phyloP scores from a whole-genome alignment of 1,139 yeast genomes.

The Debaryomyces nepalensis region DNA sequence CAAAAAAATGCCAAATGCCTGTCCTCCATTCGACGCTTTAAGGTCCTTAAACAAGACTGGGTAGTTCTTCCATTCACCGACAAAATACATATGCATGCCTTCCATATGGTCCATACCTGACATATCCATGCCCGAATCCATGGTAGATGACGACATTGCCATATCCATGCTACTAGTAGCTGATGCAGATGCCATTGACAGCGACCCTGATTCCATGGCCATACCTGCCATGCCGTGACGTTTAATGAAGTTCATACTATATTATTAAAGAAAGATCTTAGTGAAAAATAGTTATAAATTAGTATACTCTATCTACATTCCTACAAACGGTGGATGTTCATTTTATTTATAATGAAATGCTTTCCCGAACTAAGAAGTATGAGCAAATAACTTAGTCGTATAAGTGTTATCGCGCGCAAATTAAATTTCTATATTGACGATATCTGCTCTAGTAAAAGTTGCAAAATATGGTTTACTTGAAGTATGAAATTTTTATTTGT shows the following conservation, averaged over 20 bases:
- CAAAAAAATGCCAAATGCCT: conserved; percentile 74
- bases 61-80: conserved; percentile 51
- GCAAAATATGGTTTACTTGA: conserved; percentile 4
- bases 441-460: conserved; percentile 1
- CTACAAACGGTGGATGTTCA: neutral
- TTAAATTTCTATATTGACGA: conserved; percentile 1
- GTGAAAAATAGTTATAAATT: neutral
- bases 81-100: conserved; percentile 62
- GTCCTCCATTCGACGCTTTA: conserved; percentile 56
- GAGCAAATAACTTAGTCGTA: conserved; percentile 3
- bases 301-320: conserved; percentile 1
- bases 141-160: conserved; percentile 16
- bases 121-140: conserved; percentile 32
- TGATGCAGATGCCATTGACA: conserved; percentile 18
- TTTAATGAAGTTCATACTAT: conserved; percentile 5
- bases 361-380: neutral
- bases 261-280: too few species aligned
- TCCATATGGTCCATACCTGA: conserved; percentile 23
- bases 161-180: conserved; percentile 21
- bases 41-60: conserved; percentile 66
- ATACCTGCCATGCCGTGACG: conserved; percentile 11
- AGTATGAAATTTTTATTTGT: too few species aligned
- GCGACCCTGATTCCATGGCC: conserved; percentile 23
- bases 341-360: conserved; percentile 4
- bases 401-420: conserved; percentile 1